Conservation (phyloP, 148 eudicot genomes). For the Heliamphora exappendiculata region DNA sequence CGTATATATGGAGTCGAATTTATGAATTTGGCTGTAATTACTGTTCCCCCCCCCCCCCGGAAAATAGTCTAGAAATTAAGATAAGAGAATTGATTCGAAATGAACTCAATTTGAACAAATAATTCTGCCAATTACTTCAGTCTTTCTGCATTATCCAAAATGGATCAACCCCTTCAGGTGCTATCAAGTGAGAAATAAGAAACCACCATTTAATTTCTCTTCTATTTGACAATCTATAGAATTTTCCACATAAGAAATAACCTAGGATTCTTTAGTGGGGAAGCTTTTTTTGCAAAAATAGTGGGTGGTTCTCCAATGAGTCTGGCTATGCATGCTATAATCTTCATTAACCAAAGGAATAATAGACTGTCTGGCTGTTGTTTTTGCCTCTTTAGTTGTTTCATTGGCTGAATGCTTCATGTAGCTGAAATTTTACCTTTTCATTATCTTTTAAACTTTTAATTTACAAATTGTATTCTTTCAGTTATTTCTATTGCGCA, state of each 20-base stretch:
- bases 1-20: neutral
- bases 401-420: too few species aligned
- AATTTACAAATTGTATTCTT: too few species aligned
- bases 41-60: too few species aligned
- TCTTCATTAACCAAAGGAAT: too few species aligned
- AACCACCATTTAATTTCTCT: neutral
- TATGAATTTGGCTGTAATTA: neutral
- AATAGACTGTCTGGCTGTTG: too few species aligned
- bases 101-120: neutral
- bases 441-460: too few species aligned
- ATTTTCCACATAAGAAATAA: neutral
- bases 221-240: neutral
- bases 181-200: neutral
- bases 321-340: too few species aligned
- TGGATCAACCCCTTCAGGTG: neutral
- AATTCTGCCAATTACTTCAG: neutral
- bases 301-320: neutral
- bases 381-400: too few species aligned
- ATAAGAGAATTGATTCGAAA: neutral
- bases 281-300: neutral
- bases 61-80: neutral
- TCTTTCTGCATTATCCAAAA: neutral
- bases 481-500: too few species aligned
- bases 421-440: too few species aligned
- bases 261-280: neutral